These are phyloP conservation scores for Neurospora discreta DNA, from an alignment of 495 filamentous ascomycete species.

Conservation along the genomic window DNA sequence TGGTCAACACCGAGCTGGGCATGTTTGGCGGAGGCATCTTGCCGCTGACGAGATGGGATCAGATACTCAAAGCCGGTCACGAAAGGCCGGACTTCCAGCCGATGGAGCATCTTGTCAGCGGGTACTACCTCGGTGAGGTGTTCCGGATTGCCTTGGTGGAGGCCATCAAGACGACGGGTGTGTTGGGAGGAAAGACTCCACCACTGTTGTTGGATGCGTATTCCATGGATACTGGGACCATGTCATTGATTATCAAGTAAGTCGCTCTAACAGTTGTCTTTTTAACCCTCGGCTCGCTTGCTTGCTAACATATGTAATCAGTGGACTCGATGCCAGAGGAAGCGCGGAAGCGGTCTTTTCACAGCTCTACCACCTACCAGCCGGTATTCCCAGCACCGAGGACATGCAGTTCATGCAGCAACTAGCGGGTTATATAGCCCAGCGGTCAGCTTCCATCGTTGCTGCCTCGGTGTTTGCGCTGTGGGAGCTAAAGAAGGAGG, in stretches of 20 bases:
- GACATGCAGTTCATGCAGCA: slow-evolving; percentile 45
- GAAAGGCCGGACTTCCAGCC: slow-evolving; percentile 74
- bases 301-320: background rate
- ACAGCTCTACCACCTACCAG: background rate
- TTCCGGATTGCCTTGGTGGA: slow-evolving; percentile 59
- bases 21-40: slow-evolving; percentile 65
- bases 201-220: slow-evolving; percentile 41
- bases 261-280: slow-evolving; percentile 7
- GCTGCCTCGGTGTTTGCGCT: slow-evolving; percentile 52
- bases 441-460: slow-evolving; percentile 51
- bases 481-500: slow-evolving; percentile 43
- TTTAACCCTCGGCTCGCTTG: background rate
- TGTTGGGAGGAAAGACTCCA: slow-evolving; percentile 48
- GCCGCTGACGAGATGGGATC: slow-evolving; percentile 65
- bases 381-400: slow-evolving; percentile 20
- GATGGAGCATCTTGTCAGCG: slow-evolving; percentile 71
- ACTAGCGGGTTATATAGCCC: slow-evolving; percentile 44
- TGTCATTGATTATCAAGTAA: slow-evolving; percentile 50
- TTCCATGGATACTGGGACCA: slow-evolving; percentile 47
- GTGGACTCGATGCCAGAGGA: background rate
- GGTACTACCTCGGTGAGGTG: slow-evolving; percentile 77
- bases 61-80: slow-evolving; percentile 48
- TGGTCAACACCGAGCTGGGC: slow-evolving; percentile 80
- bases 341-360: background rate
- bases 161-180: slow-evolving; percentile 39